Conservation (phyloP, 2,329 filamentous ascomycete genomes). For the Penicillium sp. region DNA sequence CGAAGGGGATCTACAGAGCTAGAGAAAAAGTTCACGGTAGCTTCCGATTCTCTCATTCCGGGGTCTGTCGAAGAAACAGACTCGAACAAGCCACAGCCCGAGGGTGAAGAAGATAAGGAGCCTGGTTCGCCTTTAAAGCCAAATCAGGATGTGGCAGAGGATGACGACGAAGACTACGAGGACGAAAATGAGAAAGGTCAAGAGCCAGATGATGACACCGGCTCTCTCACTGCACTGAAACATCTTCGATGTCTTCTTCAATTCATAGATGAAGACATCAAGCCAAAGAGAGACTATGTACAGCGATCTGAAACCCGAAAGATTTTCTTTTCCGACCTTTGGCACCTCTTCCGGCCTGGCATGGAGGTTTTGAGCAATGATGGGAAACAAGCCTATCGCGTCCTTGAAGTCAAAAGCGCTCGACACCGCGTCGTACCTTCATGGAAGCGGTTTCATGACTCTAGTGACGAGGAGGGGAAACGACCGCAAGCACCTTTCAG, state of each 20-base stretch:
- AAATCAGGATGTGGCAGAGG: too few relatives aligned
- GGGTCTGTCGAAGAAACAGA: too few relatives aligned
- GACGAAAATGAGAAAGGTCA: background rate
- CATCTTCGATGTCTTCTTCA: conserved; percentile 5
- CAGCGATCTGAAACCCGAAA: background rate
- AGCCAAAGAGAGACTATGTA: conserved; percentile 1
- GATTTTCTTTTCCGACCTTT: too few relatives aligned
- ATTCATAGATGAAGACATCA: conserved; percentile 3
- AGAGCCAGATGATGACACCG: background rate
- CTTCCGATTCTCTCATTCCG: background rate
- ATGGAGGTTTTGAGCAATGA: background rate
- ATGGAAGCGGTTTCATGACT: conserved; percentile 2
- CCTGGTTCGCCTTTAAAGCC: too few relatives aligned
- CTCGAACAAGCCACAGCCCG: too few relatives aligned
- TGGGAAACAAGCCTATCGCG: conserved; percentile 11
- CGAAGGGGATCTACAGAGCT: too few relatives aligned
- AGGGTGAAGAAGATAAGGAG: too few relatives aligned
- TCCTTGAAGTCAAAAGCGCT: conserved; percentile 6
- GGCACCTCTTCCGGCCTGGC: too few relatives aligned
- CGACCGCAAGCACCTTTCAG: too few relatives aligned
- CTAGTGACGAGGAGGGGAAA: too few relatives aligned
- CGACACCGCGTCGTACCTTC: conserved; percentile 3
- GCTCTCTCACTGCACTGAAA: conserved; percentile 8
- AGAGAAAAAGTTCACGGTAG: background rate
- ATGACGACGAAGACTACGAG: background rate